Percentiles rank a stretch among this genome's conserved stretches.
Conservation (phyloP, 768 basidiomycete species). For the Russula griseocarnosa region DNA sequence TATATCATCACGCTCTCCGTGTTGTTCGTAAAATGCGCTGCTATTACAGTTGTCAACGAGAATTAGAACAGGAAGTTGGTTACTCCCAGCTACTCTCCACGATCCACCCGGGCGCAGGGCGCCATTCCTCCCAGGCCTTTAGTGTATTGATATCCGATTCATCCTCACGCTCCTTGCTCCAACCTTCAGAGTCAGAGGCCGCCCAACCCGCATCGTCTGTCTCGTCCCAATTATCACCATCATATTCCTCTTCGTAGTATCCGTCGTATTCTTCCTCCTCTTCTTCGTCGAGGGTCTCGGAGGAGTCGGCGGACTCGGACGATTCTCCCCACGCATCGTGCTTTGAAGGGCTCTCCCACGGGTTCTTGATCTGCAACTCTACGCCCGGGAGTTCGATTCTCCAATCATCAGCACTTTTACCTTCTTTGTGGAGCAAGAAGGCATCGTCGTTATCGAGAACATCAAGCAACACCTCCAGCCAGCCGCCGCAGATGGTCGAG, state of each 20-base stretch:
- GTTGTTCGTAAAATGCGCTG: too few species aligned
- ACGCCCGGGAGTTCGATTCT: slow-evolving; percentile 31
- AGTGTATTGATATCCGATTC: neutral
- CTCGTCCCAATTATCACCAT: neutral
- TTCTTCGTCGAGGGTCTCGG: neutral
- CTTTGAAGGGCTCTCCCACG: slow-evolving; percentile 4
- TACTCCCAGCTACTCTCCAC: neutral
- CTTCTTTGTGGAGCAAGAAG: slow-evolving; percentile 17
- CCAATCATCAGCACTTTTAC: slow-evolving; percentile 28
- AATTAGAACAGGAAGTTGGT: too few species aligned
- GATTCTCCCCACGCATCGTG: slow-evolving; percentile 11
- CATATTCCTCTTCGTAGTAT: neutral
- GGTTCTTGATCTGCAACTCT: slow-evolving; percentile 22
- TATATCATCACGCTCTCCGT: too few species aligned
- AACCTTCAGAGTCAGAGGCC: neutral
- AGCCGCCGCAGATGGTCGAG: slow-evolving; percentile 52
- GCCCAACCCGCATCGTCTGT: neutral
- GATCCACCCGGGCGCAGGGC: neutral
- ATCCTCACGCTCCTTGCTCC: neutral
- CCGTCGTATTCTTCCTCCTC: neutral
- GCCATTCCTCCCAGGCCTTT: slow-evolving; percentile 20
- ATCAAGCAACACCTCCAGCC: slow-evolving; percentile 51
- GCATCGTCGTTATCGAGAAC: slow-evolving; percentile 39
- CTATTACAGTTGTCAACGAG: neutral
- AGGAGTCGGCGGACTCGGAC: neutral